Evolutionary conservation across 192 early-diverging fungal species (phyloP).

Genomic region (Coemansia sp.): DNA sequence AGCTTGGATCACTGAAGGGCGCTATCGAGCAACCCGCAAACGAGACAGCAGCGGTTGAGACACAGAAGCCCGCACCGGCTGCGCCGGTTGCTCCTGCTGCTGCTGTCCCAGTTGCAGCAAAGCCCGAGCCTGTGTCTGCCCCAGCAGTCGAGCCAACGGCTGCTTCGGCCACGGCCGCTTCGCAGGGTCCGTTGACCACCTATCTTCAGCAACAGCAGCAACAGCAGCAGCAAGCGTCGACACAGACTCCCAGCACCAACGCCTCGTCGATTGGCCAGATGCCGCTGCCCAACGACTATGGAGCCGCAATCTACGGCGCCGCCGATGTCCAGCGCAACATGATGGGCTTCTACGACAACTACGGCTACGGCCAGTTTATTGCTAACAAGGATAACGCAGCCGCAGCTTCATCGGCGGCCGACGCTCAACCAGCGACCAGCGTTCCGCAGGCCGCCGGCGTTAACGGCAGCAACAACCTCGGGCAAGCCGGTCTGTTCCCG

Average conservation of each 20-base stretch:
- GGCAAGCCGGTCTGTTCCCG: constrained; percentile 48
- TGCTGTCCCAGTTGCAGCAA: constrained; percentile 13
- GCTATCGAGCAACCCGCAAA: no score
- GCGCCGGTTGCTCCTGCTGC: constrained; percentile 9
- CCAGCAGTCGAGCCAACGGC: constrained; percentile 13
- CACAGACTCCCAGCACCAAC: constrained; percentile 15
- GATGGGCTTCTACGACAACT: constrained; percentile 55
- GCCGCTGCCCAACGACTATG: constrained; percentile 55
- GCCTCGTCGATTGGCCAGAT: constrained; percentile 46
- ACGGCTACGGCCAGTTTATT: constrained; percentile 48
- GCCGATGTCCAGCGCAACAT: constrained; percentile 64
- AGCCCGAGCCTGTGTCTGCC: background rate
- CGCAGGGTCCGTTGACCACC: constrained; percentile 36
- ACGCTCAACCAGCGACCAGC: constrained; percentile 51
- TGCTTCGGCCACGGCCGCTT: constrained; percentile 14
- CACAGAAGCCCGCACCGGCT: constrained; percentile 3
- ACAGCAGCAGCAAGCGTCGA: constrained; percentile 43
- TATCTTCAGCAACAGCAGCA: constrained; percentile 45
- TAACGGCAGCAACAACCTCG: constrained; percentile 48
- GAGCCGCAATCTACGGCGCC: constrained; percentile 59
- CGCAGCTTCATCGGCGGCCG: constrained; percentile 22
- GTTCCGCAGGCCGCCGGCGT: constrained; percentile 58
- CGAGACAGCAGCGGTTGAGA: constrained; percentile 11
- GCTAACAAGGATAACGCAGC: constrained; percentile 36
- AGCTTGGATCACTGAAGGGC: constrained; percentile 48